Conservation (phyloP, 1,284 basidiomycete species). For the Cryptococcus depauperatus region DNA sequence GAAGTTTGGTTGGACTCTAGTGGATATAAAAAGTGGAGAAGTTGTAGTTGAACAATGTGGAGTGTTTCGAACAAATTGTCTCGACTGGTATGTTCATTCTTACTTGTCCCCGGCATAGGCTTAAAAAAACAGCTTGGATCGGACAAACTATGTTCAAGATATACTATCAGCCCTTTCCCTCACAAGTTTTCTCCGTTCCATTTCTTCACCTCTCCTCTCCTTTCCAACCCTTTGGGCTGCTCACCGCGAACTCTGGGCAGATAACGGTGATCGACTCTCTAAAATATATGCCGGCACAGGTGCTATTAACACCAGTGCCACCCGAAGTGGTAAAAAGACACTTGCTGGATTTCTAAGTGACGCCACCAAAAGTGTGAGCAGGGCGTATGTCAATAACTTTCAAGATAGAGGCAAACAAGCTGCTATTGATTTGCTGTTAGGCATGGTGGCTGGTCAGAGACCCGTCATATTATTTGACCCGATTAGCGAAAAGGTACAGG, state of each 20-base stretch:
- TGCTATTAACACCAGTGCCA: slow-evolving; percentile 89
- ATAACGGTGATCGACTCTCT: slow-evolving; percentile 84
- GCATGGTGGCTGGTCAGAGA: slow-evolving; percentile 78
- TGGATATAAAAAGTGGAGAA: slow-evolving; percentile 58
- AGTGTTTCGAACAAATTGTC: slow-evolving; percentile 87
- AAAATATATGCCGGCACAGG: slow-evolving; percentile 94
- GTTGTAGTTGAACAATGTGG: slow-evolving; percentile 77
- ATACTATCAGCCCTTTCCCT: slow-evolving; percentile 71
- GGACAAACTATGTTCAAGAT: slow-evolving; percentile 97
- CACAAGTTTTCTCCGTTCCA: slow-evolving; percentile 47
- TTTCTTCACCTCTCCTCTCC: slow-evolving; percentile 25
- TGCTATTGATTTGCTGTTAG: slow-evolving; percentile 95
- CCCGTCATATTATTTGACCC: slow-evolving; percentile 91
- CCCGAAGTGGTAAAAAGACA: slow-evolving; percentile 86
- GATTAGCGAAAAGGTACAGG: slow-evolving; percentile 75
- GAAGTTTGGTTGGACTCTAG: slow-evolving; percentile 75
- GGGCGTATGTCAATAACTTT: slow-evolving; percentile 97
- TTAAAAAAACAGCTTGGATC: slow-evolving; percentile 60
- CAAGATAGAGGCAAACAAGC: slow-evolving; percentile 90
- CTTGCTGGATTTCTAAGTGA: slow-evolving; percentile 86
- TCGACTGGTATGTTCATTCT: slow-evolving; percentile 66
- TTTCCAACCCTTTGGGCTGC: slow-evolving; percentile 62
- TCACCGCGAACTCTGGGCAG: slow-evolving; percentile 92
- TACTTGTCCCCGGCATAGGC: neutral
- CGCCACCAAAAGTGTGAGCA: slow-evolving; percentile 82